These are phyloP conservation scores for Hibiscus tridactylites DNA, from an alignment of 345 rosid genomes.

Conservation along the genomic window DNA sequence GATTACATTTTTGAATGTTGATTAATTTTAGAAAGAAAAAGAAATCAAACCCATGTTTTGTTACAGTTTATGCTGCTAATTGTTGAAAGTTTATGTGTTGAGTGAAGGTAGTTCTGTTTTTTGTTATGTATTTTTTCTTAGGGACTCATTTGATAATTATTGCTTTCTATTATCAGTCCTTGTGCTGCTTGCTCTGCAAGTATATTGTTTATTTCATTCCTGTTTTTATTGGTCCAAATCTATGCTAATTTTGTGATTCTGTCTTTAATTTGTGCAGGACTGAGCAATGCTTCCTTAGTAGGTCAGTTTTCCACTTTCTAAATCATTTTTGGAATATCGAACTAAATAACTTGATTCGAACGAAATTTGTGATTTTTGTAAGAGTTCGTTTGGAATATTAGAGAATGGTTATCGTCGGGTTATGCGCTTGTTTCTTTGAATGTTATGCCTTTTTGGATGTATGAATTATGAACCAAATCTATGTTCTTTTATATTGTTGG, in stretches of 20 bases:
- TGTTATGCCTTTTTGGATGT: no score
- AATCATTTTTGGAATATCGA: background rate
- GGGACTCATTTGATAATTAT: background rate
- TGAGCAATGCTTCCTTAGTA: conserved; percentile 3
- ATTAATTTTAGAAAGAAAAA: no score
- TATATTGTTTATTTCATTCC: no score
- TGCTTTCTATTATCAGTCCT: background rate
- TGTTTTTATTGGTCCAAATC: background rate
- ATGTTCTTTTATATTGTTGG: background rate
- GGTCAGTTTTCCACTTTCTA: conserved; percentile 5
- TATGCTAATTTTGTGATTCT: background rate
- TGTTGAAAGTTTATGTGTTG: no score
- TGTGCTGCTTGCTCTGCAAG: no score
- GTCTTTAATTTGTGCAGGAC: background rate
- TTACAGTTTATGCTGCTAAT: no score
- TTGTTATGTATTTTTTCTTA: no score
- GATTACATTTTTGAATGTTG: no score
- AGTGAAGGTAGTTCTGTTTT: no score
- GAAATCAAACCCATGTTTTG: no score
- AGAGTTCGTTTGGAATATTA: background rate
- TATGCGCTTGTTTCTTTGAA: background rate
- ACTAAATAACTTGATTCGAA: background rate
- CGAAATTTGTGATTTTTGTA: background rate
- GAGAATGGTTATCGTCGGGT: background rate
- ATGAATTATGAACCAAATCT: no score